These are phyloP conservation scores for Haplosporangium gracile DNA, from an alignment of 192 early-diverging fungal species.

Conservation along the genomic window DNA sequence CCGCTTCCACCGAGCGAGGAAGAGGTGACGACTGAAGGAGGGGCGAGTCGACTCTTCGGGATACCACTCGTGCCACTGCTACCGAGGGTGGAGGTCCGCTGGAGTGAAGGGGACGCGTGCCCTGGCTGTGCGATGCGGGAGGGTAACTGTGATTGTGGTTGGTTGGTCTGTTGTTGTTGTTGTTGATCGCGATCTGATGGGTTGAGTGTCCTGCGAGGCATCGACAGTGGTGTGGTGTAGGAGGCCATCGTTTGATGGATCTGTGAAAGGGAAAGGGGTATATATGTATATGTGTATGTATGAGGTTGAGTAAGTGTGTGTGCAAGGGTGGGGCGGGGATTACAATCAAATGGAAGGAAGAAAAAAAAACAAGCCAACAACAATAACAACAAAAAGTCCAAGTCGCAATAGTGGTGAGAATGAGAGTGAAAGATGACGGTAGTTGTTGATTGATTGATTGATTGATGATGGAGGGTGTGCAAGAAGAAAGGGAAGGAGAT, in stretches of 20 bases:
- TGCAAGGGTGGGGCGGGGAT: not conserved
- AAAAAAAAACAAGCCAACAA: not conserved
- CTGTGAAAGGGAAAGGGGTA: not conserved
- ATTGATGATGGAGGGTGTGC: not conserved
- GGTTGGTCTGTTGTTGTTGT: slow-evolving; percentile 1
- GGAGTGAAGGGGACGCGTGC: not conserved
- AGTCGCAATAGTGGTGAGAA: not conserved
- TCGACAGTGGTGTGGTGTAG: slow-evolving; percentile 11
- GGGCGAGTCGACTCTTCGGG: not conserved
- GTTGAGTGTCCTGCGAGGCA: not conserved
- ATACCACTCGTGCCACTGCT: not conserved
- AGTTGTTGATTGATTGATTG: not conserved
- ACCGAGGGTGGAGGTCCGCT: not conserved
- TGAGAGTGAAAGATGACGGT: not conserved
- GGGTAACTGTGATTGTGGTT: not conserved
- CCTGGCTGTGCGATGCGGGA: slow-evolving; percentile 10
- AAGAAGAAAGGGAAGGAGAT: not conserved
- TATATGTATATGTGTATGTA: not conserved
- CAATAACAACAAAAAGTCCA: no score
- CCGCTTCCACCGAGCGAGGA: not conserved
- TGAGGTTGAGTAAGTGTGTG: not conserved
- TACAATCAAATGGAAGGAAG: not conserved
- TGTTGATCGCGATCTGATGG: not conserved
- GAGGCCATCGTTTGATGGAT: slow-evolving; percentile 8
- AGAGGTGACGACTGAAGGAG: not conserved